Base-by-base conservation (phyloP, 176 grass and related monocot species). In the Musa troglodytarum region DNA sequence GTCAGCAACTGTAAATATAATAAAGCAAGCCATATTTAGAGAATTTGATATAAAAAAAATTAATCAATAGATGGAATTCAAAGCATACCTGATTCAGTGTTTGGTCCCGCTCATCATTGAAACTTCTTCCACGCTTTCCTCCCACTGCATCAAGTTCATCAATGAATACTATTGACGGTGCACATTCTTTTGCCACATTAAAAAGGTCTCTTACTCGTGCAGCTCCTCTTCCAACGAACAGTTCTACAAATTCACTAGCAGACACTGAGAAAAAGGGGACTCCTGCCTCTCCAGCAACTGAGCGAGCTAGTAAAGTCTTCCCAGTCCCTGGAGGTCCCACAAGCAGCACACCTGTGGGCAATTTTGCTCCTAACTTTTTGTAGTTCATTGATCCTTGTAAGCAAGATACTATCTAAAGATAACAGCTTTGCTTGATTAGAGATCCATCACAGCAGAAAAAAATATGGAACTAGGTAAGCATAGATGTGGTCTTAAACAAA, bases 71-170 rank as follows among this genome's bases (percentile, higher is more conserved):
- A 78, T 63, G 3, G 49, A 73, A n/a, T 57, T 19, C 77, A 74
- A 84, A 79, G 2, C 64, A 74, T 53, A 87, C 94, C 90, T 98
- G 94, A 55, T 98, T 98, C 59, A 98, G 73, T 63, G 95, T 98
- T 87, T 98, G 95, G 73, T 98, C 95, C 73, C 90, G 84, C 78
- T 98, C 90, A 67, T 88, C 87, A 73, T 90, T 91, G 80, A 93
- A 93, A 82, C 95, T 89, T 89, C 82, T 90, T 74, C 88, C 90
- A 69, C 95, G 85, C 74, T 89, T 90, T 61, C 90, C 91, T 84
- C 95, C 95, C 63, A 98, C 95, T 16, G 95, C 88, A 98, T 98
- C 95, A 76, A 98, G 84, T 77, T 98, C 95, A 81, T 98, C 95
- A 68, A 98, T 93, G 80, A 98, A 98, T 62, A 98, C 84, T 65